Evolutionary conservation across 768 basidiomycete genomes (phyloP).

Genomic region (Agaricus bisporus): DNA sequence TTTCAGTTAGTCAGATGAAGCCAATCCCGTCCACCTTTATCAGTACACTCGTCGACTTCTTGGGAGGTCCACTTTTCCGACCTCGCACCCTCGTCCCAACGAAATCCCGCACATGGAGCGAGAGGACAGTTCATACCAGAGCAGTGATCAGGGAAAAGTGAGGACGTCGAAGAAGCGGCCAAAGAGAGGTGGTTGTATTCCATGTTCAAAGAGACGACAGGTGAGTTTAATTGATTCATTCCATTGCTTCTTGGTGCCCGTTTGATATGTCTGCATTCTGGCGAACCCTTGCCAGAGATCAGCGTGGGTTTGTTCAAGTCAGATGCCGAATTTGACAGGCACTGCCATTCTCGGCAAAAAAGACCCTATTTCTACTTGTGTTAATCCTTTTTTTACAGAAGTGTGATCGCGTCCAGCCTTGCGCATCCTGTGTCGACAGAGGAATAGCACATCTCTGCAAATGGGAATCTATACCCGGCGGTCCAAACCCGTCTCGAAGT

Average conservation of each 20-base stretch:
- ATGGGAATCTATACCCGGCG: conserved; percentile 38
- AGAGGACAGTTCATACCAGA: background rate
- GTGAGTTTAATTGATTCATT: conserved; percentile 21
- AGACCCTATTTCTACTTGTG: background rate
- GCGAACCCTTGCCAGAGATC: background rate
- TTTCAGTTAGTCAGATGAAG: conserved; percentile 6
- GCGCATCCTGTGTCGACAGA: conserved; percentile 32
- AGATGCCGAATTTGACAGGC: too few relatives aligned
- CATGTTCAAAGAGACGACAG: conserved; percentile 51
- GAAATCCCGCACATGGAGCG: background rate
- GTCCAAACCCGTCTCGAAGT: conserved; percentile 31
- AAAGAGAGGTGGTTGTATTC: conserved; percentile 43
- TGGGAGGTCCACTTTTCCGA: background rate
- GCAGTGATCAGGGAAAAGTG: conserved; percentile 22
- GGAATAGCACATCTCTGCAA: conserved; percentile 39
- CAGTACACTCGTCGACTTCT: background rate
- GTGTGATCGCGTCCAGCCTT: conserved; percentile 43
- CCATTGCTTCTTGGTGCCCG: background rate
- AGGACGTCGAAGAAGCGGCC: conserved; percentile 47
- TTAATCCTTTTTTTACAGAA: conserved; percentile 27
- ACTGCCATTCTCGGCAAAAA: background rate
- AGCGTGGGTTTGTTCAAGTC: background rate
- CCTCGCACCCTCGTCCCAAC: background rate
- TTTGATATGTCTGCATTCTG: background rate
- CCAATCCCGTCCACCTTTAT: background rate